Percentiles rank a stretch among this genome's conserved stretches.
phyloP scores from a whole-genome alignment of 1,139 yeast genomes.

The Meyerozyma guilliermondii region DNA sequence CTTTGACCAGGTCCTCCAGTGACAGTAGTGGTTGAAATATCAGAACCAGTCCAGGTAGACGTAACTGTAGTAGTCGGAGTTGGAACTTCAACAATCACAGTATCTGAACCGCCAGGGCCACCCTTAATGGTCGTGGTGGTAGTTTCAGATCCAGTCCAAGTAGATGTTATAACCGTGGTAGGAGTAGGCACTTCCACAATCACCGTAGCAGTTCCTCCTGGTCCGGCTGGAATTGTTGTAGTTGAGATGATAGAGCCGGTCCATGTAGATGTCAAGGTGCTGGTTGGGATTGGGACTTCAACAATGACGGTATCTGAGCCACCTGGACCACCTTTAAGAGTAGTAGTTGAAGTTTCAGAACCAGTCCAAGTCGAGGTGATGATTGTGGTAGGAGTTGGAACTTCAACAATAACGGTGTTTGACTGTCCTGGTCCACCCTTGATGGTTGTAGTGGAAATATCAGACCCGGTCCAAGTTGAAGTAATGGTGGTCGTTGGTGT shows the following conservation, averaged over 20 bases:
- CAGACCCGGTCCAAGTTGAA: conserved; percentile 8
- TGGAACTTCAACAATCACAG: no score
- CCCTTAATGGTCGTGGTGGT: no score
- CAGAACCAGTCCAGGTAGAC: background rate
- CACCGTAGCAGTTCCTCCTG: conserved; percentile 13
- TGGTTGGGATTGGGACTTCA: conserved; percentile 11
- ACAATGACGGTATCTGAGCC: conserved; percentile 9
- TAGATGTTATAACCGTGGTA: conserved; percentile 13
- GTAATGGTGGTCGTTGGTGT: conserved; percentile 5
- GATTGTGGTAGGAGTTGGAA: conserved; percentile 6
- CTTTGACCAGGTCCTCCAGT: conserved; percentile 7
- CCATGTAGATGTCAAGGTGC: conserved; percentile 8
- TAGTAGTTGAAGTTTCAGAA: conserved; percentile 4
- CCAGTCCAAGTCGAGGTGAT: conserved; percentile 8
- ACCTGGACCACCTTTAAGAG: conserved; percentile 5
- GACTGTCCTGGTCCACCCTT: conserved; percentile 5
- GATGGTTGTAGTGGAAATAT: conserved; percentile 3
- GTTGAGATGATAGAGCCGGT: conserved; percentile 5
- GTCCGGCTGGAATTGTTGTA: conserved; percentile 2
- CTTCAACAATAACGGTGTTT: conserved; percentile 8
- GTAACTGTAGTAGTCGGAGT: background rate
- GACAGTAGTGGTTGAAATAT: conserved; percentile 2
- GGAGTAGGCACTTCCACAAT: conserved; percentile 15
- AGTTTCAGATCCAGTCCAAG: conserved; percentile 6
- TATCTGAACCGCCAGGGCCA: no score